A percentile compares a stretch with the other conserved stretches of the same genome.
Conservation (phyloP, 1,284 basidiomycete species). For the Tetrapyrgos nigripes region DNA sequence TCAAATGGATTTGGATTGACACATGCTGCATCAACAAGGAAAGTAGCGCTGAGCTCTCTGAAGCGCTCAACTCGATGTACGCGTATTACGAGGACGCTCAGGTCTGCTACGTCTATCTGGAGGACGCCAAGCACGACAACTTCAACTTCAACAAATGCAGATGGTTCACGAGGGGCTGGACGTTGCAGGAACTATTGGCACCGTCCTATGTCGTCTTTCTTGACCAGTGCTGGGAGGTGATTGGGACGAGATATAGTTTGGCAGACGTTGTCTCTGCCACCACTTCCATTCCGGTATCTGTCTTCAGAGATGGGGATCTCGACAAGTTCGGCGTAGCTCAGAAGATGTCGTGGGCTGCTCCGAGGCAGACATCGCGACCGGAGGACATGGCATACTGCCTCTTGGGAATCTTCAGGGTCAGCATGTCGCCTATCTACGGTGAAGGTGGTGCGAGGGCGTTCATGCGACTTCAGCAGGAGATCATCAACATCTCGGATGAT, state of each 20-base stretch:
- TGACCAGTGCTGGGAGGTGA: neutral
- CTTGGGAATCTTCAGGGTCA: neutral
- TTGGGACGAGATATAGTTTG: neutral
- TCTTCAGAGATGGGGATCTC: neutral
- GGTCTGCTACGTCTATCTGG: neutral
- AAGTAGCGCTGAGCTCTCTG: neutral
- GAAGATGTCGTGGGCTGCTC: neutral
- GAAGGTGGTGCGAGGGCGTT: neutral
- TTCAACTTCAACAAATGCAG: neutral
- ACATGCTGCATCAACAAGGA: neutral
- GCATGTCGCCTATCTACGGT: neutral
- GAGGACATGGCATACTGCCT: neutral
- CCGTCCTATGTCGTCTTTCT: neutral
- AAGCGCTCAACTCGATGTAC: neutral
- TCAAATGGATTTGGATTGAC: neutral
- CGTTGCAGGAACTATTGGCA: neutral
- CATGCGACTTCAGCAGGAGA: neutral
- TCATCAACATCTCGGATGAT: neutral
- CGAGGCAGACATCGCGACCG: neutral
- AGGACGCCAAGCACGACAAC: neutral
- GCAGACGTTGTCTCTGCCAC: neutral
- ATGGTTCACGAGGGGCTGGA: neutral
- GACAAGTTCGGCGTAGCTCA: neutral
- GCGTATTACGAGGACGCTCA: neutral
- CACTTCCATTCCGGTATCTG: neutral